Evolutionary conservation across 306 rosid genomes (phyloP).

Genomic region (Pyrus communis): DNA sequence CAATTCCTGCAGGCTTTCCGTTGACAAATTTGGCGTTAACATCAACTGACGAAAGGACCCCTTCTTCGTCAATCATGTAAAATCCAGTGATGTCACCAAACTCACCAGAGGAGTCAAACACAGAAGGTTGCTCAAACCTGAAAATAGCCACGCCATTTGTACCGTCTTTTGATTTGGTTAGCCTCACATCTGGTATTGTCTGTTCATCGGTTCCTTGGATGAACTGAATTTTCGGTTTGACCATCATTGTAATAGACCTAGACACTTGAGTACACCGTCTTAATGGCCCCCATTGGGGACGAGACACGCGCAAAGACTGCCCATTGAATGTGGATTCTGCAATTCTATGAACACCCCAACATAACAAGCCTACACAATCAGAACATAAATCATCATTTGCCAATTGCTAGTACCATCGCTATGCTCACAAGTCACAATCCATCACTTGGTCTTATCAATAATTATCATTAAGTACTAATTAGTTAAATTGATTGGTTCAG

Average conservation of each 20-base stretch:
- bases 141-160: conserved; percentile 92
- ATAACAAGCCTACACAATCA: conserved; percentile 30
- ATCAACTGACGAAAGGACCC: conserved; percentile 85
- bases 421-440: not conserved
- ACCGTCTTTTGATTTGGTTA: conserved; percentile 90
- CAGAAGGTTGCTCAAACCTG: conserved; percentile 87
- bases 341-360: conserved; percentile 37
- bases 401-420: not conserved
- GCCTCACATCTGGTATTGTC: conserved; percentile 85
- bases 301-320: conserved; percentile 34
- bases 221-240: conserved; percentile 71
- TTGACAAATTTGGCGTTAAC: conserved; percentile 89
- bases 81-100: conserved; percentile 96
- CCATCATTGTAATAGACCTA: conserved; percentile 47
- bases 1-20: conserved; percentile 86
- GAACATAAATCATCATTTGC: not conserved
- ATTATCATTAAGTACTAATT: not conserved
- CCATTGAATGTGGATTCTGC: conserved; percentile 61
- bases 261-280: conserved; percentile 12
- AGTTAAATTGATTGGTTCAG: not conserved
- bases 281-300: conserved; percentile 24
- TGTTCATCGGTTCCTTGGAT: conserved; percentile 97
- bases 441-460: not conserved
- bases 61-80: conserved; percentile 98
- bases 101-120: conserved; percentile 90